These are phyloP conservation scores for Marasmius oreades DNA, from an alignment of 1,284 basidiomycete species.

Conservation along the genomic window DNA sequence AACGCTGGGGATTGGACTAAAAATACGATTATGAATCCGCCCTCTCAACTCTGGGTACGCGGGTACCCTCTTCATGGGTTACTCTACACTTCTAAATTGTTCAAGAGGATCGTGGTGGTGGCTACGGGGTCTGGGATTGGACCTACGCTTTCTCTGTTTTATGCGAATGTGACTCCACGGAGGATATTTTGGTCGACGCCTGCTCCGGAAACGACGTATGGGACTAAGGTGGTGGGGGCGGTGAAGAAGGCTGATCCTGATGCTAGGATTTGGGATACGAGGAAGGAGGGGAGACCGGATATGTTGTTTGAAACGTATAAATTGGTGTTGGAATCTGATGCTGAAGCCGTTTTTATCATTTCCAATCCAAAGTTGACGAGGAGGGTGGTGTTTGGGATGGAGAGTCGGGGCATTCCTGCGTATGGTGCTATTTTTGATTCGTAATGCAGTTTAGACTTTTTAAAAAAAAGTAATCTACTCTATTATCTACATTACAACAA, in stretches of 20 bases:
- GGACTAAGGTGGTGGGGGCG: slow-evolving; percentile 28
- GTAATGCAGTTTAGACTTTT: no score
- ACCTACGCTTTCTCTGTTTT: slow-evolving; percentile 21
- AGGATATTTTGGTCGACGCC: slow-evolving; percentile 37
- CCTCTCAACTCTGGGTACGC: slow-evolving; percentile 33
- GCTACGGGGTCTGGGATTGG: slow-evolving; percentile 32
- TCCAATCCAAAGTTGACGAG: slow-evolving; percentile 34
- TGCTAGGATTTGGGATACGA: slow-evolving; percentile 32
- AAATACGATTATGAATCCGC: slow-evolving; percentile 28
- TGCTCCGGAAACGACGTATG: slow-evolving; percentile 31
- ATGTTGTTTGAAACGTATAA: slow-evolving; percentile 31
- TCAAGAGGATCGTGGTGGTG: slow-evolving; percentile 34
- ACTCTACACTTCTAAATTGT: slow-evolving; percentile 31
- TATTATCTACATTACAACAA: no score
- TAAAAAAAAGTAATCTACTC: no score
- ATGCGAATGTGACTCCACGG: slow-evolving; percentile 29
- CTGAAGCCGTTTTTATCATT: slow-evolving; percentile 36
- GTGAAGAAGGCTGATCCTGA: slow-evolving; percentile 32
- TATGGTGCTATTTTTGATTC: slow-evolving; percentile 39
- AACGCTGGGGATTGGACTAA: slow-evolving; percentile 38
- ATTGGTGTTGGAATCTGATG: slow-evolving; percentile 29
- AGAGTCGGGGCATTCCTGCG: slow-evolving; percentile 34
- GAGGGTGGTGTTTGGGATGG: slow-evolving; percentile 35
- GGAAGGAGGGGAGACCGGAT: slow-evolving; percentile 31
- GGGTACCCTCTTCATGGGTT: slow-evolving; percentile 34